These are phyloP conservation scores for Xylariomycetidae sp. DNA, from an alignment of 2,329 filamentous ascomycete genomes.

Conservation along the genomic window DNA sequence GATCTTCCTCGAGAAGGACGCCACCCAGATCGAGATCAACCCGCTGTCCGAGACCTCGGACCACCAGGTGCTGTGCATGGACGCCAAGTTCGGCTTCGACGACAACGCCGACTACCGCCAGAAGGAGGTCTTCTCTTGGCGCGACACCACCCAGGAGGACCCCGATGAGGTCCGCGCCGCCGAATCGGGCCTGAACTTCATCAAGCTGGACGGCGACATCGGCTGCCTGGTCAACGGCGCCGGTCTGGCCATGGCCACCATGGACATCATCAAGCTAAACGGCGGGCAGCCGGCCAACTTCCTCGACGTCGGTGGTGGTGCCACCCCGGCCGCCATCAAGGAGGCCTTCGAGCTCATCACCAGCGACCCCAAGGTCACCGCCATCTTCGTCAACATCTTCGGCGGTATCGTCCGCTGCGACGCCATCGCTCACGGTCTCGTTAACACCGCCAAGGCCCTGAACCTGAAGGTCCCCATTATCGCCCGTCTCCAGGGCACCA, in stretches of 20 bases:
- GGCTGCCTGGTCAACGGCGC: conserved; percentile 98
- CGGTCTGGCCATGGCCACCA: conserved; percentile 98
- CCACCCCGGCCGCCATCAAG: conserved; percentile 92
- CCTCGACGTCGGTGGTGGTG: conserved; percentile 96
- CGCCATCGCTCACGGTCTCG: conserved; percentile 91
- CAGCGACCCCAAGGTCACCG: conserved; percentile 94
- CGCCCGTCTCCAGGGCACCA: conserved; percentile 94
- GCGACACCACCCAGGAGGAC: conserved; percentile 93
- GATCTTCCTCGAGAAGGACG: conserved; percentile 97
- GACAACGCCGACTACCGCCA: conserved; percentile 99
- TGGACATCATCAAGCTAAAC: conserved; percentile 99
- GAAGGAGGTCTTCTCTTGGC: conserved; percentile 90
- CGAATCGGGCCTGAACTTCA: conserved; percentile 95
- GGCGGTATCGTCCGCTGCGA: conserved; percentile 98
- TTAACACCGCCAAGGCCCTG: conserved; percentile 90
- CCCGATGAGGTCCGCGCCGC: conserved; percentile 95
- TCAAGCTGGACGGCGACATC: conserved; percentile 99
- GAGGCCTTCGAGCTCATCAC: conserved; percentile 98
- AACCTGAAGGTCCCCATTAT: conserved; percentile 96
- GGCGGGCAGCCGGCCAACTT: conserved; percentile 96
- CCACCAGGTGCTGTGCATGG: conserved; percentile 98
- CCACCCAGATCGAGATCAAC: conserved; percentile 99
- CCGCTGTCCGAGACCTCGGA: conserved; percentile 96
- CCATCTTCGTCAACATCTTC: conserved; percentile 99
- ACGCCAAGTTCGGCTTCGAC: conserved; percentile 97